Evolutionary conservation across 2,329 filamentous ascomycete genomes (phyloP).

Genomic region (Lachnellula cervina): DNA sequence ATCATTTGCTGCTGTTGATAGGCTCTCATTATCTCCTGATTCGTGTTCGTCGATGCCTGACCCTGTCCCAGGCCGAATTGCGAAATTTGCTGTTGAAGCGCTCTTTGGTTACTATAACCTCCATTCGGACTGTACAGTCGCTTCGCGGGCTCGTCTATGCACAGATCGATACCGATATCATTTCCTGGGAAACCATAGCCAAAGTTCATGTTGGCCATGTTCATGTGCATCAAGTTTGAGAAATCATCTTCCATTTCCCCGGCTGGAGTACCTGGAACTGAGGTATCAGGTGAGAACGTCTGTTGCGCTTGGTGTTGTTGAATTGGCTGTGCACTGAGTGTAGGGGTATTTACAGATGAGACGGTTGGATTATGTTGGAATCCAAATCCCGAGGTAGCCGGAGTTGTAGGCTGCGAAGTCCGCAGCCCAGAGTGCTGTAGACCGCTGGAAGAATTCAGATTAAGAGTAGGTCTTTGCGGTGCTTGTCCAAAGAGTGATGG

Average conservation of each 20-base stretch:
- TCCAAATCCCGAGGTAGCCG: slow-evolving; percentile 69
- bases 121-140: slow-evolving; percentile 83
- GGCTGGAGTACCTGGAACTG: slow-evolving; percentile 63
- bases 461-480: slow-evolving; percentile 65
- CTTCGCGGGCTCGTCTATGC: slow-evolving; percentile 92
- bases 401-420: slow-evolving; percentile 81
- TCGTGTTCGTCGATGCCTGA: slow-evolving; percentile 57
- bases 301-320: slow-evolving; percentile 48
- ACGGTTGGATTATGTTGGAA: slow-evolving; percentile 93
- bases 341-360: slow-evolving; percentile 94
- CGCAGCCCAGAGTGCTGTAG: slow-evolving; percentile 73
- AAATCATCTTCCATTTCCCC: slow-evolving; percentile 75
- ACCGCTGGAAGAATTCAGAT: slow-evolving; percentile 68
- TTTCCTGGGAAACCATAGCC: slow-evolving; percentile 34
- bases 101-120: slow-evolving; percentile 59
- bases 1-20: slow-evolving; percentile 58
- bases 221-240: slow-evolving; percentile 57
- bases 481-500: slow-evolving; percentile 58
- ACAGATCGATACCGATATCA: slow-evolving; percentile 53
- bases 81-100: slow-evolving; percentile 62
- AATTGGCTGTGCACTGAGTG: slow-evolving; percentile 69
- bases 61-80: slow-evolving; percentile 67
- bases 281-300: slow-evolving; percentile 50
- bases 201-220: slow-evolving; percentile 39
- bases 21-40: slow-evolving; percentile 60